Evolutionary conservation across 345 rosid genomes (phyloP).

Genomic region (Arabis alpina): DNA sequence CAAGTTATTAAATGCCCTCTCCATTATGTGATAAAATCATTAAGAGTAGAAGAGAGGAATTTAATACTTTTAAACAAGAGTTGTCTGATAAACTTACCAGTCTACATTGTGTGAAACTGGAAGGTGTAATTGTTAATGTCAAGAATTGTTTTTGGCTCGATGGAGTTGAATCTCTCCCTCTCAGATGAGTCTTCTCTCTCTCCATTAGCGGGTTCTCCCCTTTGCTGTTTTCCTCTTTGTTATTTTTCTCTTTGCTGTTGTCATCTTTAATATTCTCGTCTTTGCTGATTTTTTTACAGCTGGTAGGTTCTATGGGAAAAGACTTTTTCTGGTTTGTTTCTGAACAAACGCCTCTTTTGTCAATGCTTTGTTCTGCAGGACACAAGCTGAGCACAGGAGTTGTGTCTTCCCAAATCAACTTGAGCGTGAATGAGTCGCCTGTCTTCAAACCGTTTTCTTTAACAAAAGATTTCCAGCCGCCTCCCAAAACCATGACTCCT

Average conservation of each 20-base stretch:
- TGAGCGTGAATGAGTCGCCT: conserved; percentile 6
- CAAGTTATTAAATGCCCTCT: background rate
- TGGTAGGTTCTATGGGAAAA: background rate
- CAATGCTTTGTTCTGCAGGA: background rate
- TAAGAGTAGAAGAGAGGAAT: background rate
- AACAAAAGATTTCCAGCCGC: conserved; percentile 23
- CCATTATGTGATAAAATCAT: background rate
- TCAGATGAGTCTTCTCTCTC: conserved; percentile 7
- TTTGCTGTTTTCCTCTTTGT: too few species aligned
- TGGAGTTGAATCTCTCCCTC: conserved; percentile 13
- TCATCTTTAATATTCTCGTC: too few species aligned
- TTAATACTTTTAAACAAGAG: background rate
- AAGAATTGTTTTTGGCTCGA: conserved; percentile 6
- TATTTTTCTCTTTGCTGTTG: too few species aligned
- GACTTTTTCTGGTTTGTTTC: conserved; percentile 4
- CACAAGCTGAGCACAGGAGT: conserved; percentile 19
- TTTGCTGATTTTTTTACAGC: too few species aligned
- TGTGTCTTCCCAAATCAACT: conserved; percentile 24
- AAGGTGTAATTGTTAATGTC: conserved; percentile 9
- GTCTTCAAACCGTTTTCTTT: conserved; percentile 25
- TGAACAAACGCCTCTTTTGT: background rate
- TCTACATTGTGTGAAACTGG: background rate
- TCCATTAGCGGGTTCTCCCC: background rate
- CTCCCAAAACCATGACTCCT: conserved; percentile 1
- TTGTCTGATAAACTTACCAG: conserved; percentile 7